Percentiles rank a stretch among this genome's conserved stretches.
phyloP scores from a whole-genome alignment of 805 yeast genomes.

The Huiozyma sinensis region DNA sequence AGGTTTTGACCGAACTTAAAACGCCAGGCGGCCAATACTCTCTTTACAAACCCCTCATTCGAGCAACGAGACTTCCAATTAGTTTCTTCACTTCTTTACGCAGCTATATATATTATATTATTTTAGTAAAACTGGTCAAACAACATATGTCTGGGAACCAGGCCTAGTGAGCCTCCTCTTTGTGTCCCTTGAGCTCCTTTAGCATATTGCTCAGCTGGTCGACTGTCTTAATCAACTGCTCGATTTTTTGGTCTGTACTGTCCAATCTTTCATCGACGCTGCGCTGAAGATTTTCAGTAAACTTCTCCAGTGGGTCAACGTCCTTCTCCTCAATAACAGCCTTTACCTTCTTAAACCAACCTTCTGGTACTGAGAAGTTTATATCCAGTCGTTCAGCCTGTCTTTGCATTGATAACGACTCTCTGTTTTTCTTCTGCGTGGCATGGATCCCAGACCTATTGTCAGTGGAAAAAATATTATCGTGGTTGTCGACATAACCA shows the following conservation, averaged over 20 bases:
- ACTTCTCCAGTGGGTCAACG: not conserved
- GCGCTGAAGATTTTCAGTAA: not conserved
- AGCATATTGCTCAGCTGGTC: not conserved
- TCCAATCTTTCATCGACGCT: not conserved
- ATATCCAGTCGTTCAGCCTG: conserved; percentile 63
- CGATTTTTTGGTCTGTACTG: not conserved
- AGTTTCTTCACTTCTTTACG: too few species aligned
- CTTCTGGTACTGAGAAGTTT: conserved; percentile 43
- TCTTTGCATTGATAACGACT: conserved; percentile 37
- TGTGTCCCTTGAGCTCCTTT: too few species aligned
- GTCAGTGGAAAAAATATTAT: conserved; percentile 11
- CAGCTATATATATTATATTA: too few species aligned
- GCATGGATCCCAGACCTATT: conserved; percentile 20
- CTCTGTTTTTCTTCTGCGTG: conserved; percentile 27
- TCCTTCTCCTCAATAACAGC: conserved; percentile 3
- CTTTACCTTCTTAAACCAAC: conserved; percentile 44
- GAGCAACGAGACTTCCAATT: too few species aligned
- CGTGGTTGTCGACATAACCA: conserved; percentile 41
- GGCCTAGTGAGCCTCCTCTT: too few species aligned
- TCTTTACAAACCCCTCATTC: too few species aligned
- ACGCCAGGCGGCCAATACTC: too few species aligned
- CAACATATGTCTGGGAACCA: too few species aligned
- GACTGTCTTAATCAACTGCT: not conserved
- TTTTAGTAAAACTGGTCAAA: too few species aligned
- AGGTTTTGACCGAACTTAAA: too few species aligned